phyloP scores from a whole-genome alignment of 2,329 filamentous ascomycete genomes.

The Lasiodiplodia citricola region DNA sequence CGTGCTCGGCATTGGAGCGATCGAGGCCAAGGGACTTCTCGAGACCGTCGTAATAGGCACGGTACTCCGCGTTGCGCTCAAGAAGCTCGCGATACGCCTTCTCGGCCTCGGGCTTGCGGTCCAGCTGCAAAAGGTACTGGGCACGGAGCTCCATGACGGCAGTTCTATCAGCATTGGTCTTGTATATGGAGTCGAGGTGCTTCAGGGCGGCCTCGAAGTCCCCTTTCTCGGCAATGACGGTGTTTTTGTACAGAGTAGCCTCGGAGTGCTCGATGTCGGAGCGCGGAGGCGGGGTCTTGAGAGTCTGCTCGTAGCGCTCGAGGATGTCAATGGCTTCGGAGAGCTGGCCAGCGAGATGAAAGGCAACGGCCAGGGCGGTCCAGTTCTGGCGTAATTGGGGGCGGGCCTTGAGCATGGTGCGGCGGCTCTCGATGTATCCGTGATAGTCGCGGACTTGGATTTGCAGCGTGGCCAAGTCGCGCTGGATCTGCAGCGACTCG shows the following conservation, averaged over 20 bases:
- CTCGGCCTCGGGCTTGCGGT: slow-evolving; percentile 77
- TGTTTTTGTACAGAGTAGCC: slow-evolving; percentile 92
- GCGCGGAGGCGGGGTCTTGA: slow-evolving; percentile 79
- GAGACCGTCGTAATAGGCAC: slow-evolving; percentile 82
- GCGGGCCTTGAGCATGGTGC: slow-evolving; percentile 82
- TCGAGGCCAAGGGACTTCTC: slow-evolving; percentile 70
- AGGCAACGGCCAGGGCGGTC: slow-evolving; percentile 94
- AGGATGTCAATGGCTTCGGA: slow-evolving; percentile 87
- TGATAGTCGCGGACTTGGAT: slow-evolving; percentile 95
- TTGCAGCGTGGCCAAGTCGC: slow-evolving; percentile 90
- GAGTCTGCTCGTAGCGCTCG: slow-evolving; percentile 88
- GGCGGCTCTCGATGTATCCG: slow-evolving; percentile 89
- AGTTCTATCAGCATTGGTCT: slow-evolving; percentile 80
- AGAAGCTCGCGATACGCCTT: slow-evolving; percentile 81
- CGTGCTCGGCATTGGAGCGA: slow-evolving; percentile 64
- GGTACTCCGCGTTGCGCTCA: slow-evolving; percentile 86
- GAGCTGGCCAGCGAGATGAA: slow-evolving; percentile 87
- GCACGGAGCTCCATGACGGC: slow-evolving; percentile 86
- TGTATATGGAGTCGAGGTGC: slow-evolving; percentile 79
- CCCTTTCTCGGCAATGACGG: slow-evolving; percentile 87
- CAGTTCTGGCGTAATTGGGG: slow-evolving; percentile 88
- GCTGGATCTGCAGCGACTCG: slow-evolving; percentile 91
- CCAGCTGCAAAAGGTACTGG: slow-evolving; percentile 80
- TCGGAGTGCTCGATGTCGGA: slow-evolving; percentile 92
- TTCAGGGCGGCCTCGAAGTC: slow-evolving; percentile 83